Evolutionary conservation across 2,329 filamentous ascomycete species (phyloP).

Genomic region (Scolecobasidium constrictum): DNA sequence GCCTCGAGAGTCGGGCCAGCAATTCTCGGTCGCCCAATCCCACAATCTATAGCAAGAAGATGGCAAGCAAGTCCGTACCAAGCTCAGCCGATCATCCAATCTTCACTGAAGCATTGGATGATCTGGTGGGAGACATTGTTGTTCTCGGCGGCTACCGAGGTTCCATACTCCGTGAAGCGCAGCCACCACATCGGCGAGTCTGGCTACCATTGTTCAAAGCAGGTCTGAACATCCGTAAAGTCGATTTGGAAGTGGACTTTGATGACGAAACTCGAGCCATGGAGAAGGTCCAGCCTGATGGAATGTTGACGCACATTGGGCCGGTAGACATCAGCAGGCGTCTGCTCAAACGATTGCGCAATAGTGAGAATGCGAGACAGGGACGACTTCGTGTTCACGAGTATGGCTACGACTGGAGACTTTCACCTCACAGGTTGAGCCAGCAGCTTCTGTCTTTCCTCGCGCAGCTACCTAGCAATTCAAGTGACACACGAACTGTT

Average conservation of each 20-base stretch:
- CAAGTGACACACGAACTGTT: constrained; percentile 38
- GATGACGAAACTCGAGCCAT: constrained; percentile 76
- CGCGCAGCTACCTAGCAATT: constrained; percentile 64
- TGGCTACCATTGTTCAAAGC: constrained; percentile 96
- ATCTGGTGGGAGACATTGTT: constrained; percentile 73
- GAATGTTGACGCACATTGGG: constrained; percentile 85
- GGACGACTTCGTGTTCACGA: constrained; percentile 73
- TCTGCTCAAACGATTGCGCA: constrained; percentile 65
- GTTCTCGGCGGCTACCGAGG: constrained; percentile 85
- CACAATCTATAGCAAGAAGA: neutral
- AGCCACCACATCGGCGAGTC: constrained; percentile 71
- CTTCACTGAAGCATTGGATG: constrained; percentile 46
- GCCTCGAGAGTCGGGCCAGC: too few relatives aligned
- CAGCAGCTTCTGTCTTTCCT: constrained; percentile 62
- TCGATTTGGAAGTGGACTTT: constrained; percentile 79
- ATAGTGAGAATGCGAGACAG: constrained; percentile 59
- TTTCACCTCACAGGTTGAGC: constrained; percentile 70
- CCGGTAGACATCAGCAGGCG: constrained; percentile 81
- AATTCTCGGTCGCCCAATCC: too few relatives aligned
- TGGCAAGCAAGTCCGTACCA: constrained; percentile 9
- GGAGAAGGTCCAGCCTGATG: constrained; percentile 70
- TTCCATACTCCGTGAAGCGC: constrained; percentile 75
- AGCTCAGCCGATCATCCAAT: constrained; percentile 37
- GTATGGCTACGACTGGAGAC: constrained; percentile 90
- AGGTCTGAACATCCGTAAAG: constrained; percentile 81